A percentile compares a stretch with the other conserved stretches of the same genome.
Evolutionary conservation across 139 green algal species (phyloP).

Genomic region (Micractinium sp.): DNA sequence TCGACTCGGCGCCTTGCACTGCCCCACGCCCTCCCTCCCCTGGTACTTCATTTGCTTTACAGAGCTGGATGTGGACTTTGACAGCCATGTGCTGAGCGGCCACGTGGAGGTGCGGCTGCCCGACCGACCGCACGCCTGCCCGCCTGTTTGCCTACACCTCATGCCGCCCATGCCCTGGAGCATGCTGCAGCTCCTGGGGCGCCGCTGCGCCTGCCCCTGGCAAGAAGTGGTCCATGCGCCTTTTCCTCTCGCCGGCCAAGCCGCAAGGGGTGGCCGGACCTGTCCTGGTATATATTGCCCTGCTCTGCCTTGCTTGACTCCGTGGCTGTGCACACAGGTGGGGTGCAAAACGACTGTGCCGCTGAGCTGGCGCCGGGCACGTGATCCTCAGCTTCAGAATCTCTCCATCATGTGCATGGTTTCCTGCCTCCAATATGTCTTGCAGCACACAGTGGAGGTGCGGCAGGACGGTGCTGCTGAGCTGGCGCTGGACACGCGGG

Average conservation of each 20-base stretch:
- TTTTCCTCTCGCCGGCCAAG: neutral
- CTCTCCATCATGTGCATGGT: neutral
- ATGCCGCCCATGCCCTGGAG: neutral
- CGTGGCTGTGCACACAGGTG: too few species aligned
- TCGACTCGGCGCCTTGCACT: too few species aligned
- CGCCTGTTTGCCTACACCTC: neutral
- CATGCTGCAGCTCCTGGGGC: neutral
- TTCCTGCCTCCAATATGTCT: neutral
- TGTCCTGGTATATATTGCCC: too few species aligned
- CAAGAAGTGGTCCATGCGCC: too few species aligned
- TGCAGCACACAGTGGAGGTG: conserved; percentile 34
- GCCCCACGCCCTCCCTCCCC: neutral
- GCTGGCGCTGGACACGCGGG: conserved; percentile 73
- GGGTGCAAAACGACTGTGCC: too few species aligned
- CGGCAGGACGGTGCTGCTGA: conserved; percentile 4
- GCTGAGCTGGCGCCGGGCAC: too few species aligned
- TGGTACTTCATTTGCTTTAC: neutral
- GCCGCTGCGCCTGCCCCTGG: too few species aligned
- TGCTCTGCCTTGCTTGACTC: too few species aligned
- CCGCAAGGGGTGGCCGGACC: neutral
- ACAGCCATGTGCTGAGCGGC: conserved; percentile 38
- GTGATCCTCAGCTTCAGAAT: neutral
- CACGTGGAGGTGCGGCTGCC: conserved; percentile 23
- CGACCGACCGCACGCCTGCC: too few species aligned
- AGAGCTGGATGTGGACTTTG: conserved; percentile 59